These are phyloP conservation scores for Mycena floridula DNA, from an alignment of 768 basidiomycete genomes.

Conservation along the genomic window DNA sequence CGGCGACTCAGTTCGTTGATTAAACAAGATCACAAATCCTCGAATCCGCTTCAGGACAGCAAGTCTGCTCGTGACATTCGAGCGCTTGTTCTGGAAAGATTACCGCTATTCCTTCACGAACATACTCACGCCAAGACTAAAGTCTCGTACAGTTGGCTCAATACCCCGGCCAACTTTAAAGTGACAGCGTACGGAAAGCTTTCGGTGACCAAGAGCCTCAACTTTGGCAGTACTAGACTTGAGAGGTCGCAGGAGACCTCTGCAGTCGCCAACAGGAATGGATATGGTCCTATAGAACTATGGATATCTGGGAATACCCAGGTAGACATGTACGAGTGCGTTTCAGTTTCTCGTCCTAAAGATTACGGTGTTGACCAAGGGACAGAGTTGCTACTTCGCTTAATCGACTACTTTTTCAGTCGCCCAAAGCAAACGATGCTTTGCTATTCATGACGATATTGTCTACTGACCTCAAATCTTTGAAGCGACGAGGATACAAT, in stretches of 20 bases:
- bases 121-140: slow-evolving; percentile 62
- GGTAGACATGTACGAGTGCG: slow-evolving; percentile 91
- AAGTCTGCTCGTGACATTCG: slow-evolving; percentile 47
- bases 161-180: slow-evolving; percentile 54
- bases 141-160: slow-evolving; percentile 64
- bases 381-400: slow-evolving; percentile 78
- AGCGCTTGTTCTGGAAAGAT: slow-evolving; percentile 67
- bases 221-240: slow-evolving; percentile 40
- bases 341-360: slow-evolving; percentile 12
- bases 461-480: slow-evolving; percentile 78
- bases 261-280: slow-evolving; percentile 54
- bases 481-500: slow-evolving; percentile 83
- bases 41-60: slow-evolving; percentile 42
- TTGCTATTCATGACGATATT: slow-evolving; percentile 91
- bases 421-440: slow-evolving; percentile 79
- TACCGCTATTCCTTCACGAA: slow-evolving; percentile 90
- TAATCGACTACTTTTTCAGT: slow-evolving; percentile 72
- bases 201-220: slow-evolving; percentile 54
- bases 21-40: slow-evolving; percentile 67
- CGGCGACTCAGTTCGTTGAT: slow-evolving; percentile 66
- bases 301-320: slow-evolving; percentile 72
- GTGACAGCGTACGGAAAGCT: slow-evolving; percentile 67
- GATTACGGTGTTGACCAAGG: slow-evolving; percentile 2
- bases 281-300: slow-evolving; percentile 58
- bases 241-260: slow-evolving; percentile 63